Percentiles rank a stretch among this genome's conserved stretches.
These are phyloP conservation scores for Penicillium sp. DNA, from an alignment of 2,329 filamentous ascomycete species.

Conservation along the genomic window DNA sequence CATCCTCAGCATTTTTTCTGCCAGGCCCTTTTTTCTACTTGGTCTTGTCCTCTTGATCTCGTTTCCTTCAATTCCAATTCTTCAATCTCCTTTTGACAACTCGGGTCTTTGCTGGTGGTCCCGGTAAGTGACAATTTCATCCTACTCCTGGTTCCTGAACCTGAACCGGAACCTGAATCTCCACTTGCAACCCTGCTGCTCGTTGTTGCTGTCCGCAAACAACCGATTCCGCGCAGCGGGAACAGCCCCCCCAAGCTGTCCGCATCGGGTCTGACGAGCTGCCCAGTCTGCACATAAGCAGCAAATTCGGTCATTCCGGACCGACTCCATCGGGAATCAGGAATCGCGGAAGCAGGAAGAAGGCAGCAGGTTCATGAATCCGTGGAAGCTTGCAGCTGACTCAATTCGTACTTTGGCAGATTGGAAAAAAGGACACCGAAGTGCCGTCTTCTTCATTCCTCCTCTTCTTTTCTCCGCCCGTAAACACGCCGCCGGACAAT, in stretches of 20 bases:
- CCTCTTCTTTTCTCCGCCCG: conserved; percentile 7
- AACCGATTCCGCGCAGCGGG: not conserved
- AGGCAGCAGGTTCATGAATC: not conserved
- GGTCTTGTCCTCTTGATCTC: not conserved
- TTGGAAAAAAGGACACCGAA: not conserved
- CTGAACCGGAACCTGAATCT: not conserved
- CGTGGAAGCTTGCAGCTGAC: not conserved
- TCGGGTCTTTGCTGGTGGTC: conserved; percentile 17
- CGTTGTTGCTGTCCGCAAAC: not conserved
- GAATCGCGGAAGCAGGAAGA: not conserved
- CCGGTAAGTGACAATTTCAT: conserved; percentile 9
- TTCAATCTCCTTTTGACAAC: not conserved
- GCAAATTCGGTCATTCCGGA: not conserved
- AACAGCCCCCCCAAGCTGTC: not conserved
- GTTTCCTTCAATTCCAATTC: not conserved
- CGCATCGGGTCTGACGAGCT: conserved; percentile 1
- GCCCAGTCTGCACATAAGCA: conserved; percentile 2
- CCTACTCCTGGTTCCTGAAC: not conserved
- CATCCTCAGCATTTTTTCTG: conserved; percentile 24
- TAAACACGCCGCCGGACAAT: conserved; percentile 8
- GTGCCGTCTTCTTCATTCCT: not conserved
- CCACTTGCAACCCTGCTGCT: not conserved
- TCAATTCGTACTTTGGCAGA: not conserved
- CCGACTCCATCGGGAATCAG: not conserved
- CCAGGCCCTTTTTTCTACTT: not conserved